Conservation (phyloP, 768 basidiomycete genomes). For the Roridomyces roridus region DNA sequence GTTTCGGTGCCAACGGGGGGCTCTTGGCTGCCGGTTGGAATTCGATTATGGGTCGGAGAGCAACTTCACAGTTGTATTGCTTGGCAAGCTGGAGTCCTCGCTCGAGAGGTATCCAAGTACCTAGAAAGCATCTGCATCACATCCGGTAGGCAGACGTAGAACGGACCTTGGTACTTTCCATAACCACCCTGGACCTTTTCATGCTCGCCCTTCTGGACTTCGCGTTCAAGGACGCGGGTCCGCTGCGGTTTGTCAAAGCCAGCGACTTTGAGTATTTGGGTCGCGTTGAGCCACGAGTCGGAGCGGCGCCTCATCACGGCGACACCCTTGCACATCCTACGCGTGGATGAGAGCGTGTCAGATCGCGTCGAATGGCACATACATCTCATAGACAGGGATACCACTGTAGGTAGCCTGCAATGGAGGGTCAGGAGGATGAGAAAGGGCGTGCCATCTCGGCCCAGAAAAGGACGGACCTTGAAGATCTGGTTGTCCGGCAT, state of each 20-base stretch:
- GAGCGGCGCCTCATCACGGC: slow-evolving; percentile 97
- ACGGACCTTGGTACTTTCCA: slow-evolving; percentile 97
- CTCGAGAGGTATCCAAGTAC: slow-evolving; percentile 98
- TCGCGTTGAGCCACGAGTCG: slow-evolving; percentile 99
- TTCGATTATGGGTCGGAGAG: slow-evolving; percentile 92
- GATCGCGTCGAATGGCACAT: slow-evolving; percentile 46
- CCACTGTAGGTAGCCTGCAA: slow-evolving; percentile 89
- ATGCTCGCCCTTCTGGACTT: slow-evolving; percentile 98
- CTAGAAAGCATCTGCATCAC: slow-evolving; percentile 45
- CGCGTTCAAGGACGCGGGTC: slow-evolving; percentile 95
- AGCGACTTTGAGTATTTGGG: slow-evolving; percentile 97
- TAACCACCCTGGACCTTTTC: slow-evolving; percentile 99
- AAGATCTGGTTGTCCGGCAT: slow-evolving; percentile 91
- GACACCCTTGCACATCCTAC: slow-evolving; percentile 92
- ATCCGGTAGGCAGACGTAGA: slow-evolving; percentile 3
- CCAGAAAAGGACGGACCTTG: slow-evolving; percentile 59
- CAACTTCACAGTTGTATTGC: slow-evolving; percentile 90
- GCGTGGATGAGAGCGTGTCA: slow-evolving; percentile 45
- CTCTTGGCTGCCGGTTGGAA: slow-evolving; percentile 90
- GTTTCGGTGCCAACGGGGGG: slow-evolving; percentile 95
- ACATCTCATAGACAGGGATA: slow-evolving; percentile 94
- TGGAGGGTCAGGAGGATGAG: slow-evolving; percentile 30
- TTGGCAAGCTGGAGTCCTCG: slow-evolving; percentile 84
- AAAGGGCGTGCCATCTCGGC: slow-evolving; percentile 23
- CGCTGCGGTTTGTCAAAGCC: slow-evolving; percentile 99